phyloP scores from a whole-genome alignment of 345 rosid genomes.

The Jatropha curcas region DNA sequence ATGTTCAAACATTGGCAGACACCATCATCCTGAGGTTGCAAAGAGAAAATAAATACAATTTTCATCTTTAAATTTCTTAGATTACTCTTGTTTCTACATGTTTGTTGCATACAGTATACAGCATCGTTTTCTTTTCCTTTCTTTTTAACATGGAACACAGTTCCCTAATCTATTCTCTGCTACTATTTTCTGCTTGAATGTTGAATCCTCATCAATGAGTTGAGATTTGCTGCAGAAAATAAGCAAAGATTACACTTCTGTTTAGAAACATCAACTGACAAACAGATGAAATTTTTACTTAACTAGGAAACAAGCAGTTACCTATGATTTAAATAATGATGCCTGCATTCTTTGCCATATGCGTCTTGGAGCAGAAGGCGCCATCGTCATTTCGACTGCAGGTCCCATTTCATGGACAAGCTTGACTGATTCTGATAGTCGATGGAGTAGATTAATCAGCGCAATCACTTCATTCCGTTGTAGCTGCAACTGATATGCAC shows the following conservation, averaged over 20 bases:
- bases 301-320: neutral
- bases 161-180: neutral
- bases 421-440: conserved; percentile 69
- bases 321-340: conserved; percentile 30
- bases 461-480: conserved; percentile 84
- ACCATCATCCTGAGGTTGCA: neutral
- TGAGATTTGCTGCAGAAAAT: conserved; percentile 10
- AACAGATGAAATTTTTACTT: neutral
- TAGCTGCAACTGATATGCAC: conserved; percentile 56
- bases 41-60: neutral
- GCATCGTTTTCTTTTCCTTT: too few species aligned
- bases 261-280: neutral
- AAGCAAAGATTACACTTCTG: neutral
- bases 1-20: neutral
- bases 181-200: neutral
- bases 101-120: neutral
- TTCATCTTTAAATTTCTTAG: neutral
- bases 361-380: conserved; percentile 23
- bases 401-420: conserved; percentile 59
- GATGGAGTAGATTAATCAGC: conserved; percentile 65
- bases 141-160: neutral
- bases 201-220: neutral
- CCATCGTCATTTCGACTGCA: conserved; percentile 37
- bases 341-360: conserved; percentile 39
- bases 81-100: neutral